phyloP scores from a whole-genome alignment of 768 basidiomycete species.

The Trametes elegans region DNA sequence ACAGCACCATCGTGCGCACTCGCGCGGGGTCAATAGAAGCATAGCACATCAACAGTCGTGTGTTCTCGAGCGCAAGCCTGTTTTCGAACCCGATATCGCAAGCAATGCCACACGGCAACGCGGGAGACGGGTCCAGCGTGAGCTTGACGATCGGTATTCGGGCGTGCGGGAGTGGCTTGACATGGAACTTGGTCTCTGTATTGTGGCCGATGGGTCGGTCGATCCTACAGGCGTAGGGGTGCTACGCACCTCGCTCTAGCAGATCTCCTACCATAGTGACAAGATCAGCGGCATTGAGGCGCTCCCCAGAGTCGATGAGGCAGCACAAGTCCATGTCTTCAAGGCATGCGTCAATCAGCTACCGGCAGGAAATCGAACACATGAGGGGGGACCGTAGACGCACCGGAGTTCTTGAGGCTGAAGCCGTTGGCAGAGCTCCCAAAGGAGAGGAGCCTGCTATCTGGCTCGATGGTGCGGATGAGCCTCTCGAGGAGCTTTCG shows the following conservation, averaged over 20 bases:
- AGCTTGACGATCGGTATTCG: constrained; percentile 99
- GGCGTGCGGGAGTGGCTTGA: constrained; percentile 94
- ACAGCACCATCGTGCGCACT: constrained; percentile 90
- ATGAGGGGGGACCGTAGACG: neutral
- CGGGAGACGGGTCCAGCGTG: constrained; percentile 82
- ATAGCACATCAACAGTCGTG: constrained; percentile 92
- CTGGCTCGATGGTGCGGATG: constrained; percentile 92
- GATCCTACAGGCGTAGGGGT: constrained; percentile 61
- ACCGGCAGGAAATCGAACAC: neutral
- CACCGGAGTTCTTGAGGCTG: constrained; percentile 93
- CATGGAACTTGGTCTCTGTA: constrained; percentile 91
- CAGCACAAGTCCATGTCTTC: constrained; percentile 99
- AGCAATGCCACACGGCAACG: constrained; percentile 83
- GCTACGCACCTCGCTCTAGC: constrained; percentile 79
- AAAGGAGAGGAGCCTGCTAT: constrained; percentile 88
- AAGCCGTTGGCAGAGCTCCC: constrained; percentile 98
- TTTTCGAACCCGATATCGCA: constrained; percentile 99
- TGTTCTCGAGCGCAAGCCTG: constrained; percentile 95
- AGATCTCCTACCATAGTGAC: constrained; percentile 93
- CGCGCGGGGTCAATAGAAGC: constrained; percentile 95
- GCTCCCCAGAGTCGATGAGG: constrained; percentile 86
- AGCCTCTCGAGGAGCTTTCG: constrained; percentile 92
- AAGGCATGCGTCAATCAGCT: constrained; percentile 2
- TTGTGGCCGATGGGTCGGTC: constrained; percentile 53
- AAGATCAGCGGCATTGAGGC: constrained; percentile 78